Evolutionary conservation across 1,284 basidiomycete genomes (phyloP), one percentile per base, ranked within the genome.

Genomic region (Entoloma clypeatum): DNA sequence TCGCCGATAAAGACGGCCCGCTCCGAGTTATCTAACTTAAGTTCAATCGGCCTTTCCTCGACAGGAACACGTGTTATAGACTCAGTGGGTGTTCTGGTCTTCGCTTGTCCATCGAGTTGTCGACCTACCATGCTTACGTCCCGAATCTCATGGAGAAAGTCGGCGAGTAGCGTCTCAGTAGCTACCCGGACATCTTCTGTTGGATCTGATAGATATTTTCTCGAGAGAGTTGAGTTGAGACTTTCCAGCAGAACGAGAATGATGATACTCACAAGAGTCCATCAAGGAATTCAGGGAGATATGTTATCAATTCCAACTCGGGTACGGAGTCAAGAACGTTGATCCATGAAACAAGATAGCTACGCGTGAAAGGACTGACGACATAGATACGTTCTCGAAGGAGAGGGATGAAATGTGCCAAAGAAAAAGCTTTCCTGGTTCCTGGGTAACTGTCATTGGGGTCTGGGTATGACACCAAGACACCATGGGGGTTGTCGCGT

Each of bases 321-420:
- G 96, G 96, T 1, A 99, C 91, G 4, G 93, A 96, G 59, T 98
- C 93, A 27, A 99, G 77, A 2, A 97, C 90, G 34, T 82, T 91
- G 48, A 99, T 89, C 96, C 96, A 99, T 7, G 90, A 89, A 29
- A 97, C 91, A 21, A 99, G 77, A 61, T 95, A 99, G 62, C 90
- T 97, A 50, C 96, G 74, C 1, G 95, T 96, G 61, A 97, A 95
- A 1, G 96, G 95, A 58, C 86, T 95, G 56, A 97, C 72, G 51
- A 97, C 95, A 56, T 95, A 90, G 48, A 99, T 94, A 45, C 95
- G 75, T 53, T 99, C 94, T 24, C 86, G 79, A 8, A 99, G 77
- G 11, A 99, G 73, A 7, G 96, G 96, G 37, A 99, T 92, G 62
- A 99, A 98, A 44, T 90, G 83, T 1, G 91, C 85, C 27, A 99